Evolutionary conservation across 2,329 filamentous ascomycete genomes (phyloP), one percentile per base, ranked within the genome.

Genomic region (Colletotrichum lini): DNA sequence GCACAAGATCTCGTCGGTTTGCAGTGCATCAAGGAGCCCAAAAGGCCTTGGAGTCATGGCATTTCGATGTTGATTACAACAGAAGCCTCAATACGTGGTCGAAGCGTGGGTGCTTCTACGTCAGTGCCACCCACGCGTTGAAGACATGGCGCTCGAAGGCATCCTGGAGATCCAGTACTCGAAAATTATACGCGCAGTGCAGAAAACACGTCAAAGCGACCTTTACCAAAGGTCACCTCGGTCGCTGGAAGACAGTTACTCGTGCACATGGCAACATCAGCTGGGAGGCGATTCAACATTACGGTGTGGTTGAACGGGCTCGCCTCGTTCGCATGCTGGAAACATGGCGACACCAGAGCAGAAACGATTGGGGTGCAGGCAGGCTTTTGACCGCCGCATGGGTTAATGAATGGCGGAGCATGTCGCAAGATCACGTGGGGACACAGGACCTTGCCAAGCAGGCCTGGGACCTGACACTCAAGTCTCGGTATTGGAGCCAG

Each of bases 321-420:
- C 65, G 70, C 18, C 26, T 67, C 6, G 38, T 49, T 38, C n/a
- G 44, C 6, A 57, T 66, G 23, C 16, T 73, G 13, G 35, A 45
- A 26, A 50, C 40, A 8, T 73, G 72, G 72, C 63, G 57, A 49
- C 59, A 67, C 1, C 45, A 73, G 18, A 73, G 66, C 47, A 59
- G 15, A 26, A 57, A 45, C 18, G 45, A 66, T 23, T 42, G 58
- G 49, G 50, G 63, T 8, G 59, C 23, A 15, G 13, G 53, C 40
- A 73, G n/a, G 9, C 56, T 70, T 21, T 40, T 75, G 53, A 56
- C 64, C 10, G 61, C 59, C 18, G 52, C 73, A 6, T 73, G 70
- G 70, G 18, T 73, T 15, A 47, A 59, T 16, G 68, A 75, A 49
- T 76, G 75, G 75, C 57, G 54, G 12, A 59, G 44, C 21, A 61